Evolutionary conservation across 75 land plant genomes (phyloP).

Genomic region (Chamaecyparis obtusa): DNA sequence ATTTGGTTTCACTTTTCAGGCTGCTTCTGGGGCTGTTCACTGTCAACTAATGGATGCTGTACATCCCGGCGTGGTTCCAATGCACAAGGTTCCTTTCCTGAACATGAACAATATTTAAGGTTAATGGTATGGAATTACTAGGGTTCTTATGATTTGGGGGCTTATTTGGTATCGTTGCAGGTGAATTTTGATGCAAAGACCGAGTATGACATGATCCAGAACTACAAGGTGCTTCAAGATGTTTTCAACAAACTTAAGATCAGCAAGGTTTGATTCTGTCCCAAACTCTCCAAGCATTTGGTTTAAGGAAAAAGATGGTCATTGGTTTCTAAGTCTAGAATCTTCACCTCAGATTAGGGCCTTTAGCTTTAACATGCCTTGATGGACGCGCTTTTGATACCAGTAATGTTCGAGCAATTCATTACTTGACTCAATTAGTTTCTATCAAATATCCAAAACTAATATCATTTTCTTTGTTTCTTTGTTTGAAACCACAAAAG

Average conservation of each 20-base stretch:
- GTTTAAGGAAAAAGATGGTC: background rate
- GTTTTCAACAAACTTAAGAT: slow-evolving; percentile 89
- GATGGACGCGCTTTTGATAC: background rate
- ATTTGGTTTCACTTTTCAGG: slow-evolving; percentile 33
- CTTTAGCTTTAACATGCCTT: background rate
- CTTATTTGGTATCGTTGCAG: slow-evolving; percentile 13
- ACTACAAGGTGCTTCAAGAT: slow-evolving; percentile 87
- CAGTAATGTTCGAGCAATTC: background rate
- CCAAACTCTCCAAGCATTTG: background rate
- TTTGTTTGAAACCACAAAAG: background rate
- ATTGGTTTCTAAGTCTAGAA: background rate
- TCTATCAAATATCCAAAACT: background rate
- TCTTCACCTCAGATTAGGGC: background rate
- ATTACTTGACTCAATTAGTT: background rate
- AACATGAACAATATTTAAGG: background rate
- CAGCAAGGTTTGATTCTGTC: slow-evolving; percentile 43
- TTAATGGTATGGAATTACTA: too few relatives aligned
- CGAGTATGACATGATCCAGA: slow-evolving; percentile 95
- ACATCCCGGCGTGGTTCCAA: slow-evolving; percentile 88
- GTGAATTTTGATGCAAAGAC: slow-evolving; percentile 89
- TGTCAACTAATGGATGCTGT: slow-evolving; percentile 89
- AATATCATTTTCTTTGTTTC: background rate
- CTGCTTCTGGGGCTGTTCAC: slow-evolving; percentile 91
- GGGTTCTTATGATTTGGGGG: background rate
- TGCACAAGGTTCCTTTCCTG: slow-evolving; percentile 72